Evolutionary conservation across 495 filamentous ascomycete genomes (phyloP), one percentile per base, ranked within the genome.

Genomic region (Annulohypoxylon nitens): DNA sequence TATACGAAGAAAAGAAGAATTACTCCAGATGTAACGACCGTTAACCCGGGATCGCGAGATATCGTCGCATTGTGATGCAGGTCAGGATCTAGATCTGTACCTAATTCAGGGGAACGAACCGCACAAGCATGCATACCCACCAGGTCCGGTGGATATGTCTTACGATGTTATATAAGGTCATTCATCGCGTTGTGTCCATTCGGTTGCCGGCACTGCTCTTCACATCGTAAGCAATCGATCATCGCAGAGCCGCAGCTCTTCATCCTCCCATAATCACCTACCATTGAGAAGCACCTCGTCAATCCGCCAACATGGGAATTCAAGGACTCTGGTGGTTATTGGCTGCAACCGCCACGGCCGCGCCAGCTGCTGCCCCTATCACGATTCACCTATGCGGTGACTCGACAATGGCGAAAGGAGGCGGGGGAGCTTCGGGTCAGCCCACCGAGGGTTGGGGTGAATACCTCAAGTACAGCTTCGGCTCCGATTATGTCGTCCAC

Each of bases 371-470:
- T 11, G 65, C 59, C 4, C 12, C 72, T 20, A 23, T 71, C 18
- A 70, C 74, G 9, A 84, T 88, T 64, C 87, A 87, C 66, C 79
- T 89, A 4, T 85, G 84, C 23, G 86, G 87, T 34, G 87, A 89
- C 67, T 86, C 84, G 10, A 89, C 86, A 11, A 88, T 88, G 86
- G 86, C 86, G 7, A 76, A 74, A 8, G 77, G 73, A 50, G 83
- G 83, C 4, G 81, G 78, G 16, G 82, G 80, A 18, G 43, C 43
- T 12, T 79, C 79, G 14, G 78, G 78, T 12, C 37, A 41, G 16
- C 55, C 61, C 3, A 79, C 75, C 0, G 79, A 83, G 39, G 81
- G 81, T 16, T 83, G 81, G 81, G 81, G 81, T 36, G 74, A 81
- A 36, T 81, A 78, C 41, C 75, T 81, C 4, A 67, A 70, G 7